Percentiles rank a stretch among this genome's conserved stretches.
phyloP scores from a whole-genome alignment of 345 rosid species.

The Rhodamnia argentea region DNA sequence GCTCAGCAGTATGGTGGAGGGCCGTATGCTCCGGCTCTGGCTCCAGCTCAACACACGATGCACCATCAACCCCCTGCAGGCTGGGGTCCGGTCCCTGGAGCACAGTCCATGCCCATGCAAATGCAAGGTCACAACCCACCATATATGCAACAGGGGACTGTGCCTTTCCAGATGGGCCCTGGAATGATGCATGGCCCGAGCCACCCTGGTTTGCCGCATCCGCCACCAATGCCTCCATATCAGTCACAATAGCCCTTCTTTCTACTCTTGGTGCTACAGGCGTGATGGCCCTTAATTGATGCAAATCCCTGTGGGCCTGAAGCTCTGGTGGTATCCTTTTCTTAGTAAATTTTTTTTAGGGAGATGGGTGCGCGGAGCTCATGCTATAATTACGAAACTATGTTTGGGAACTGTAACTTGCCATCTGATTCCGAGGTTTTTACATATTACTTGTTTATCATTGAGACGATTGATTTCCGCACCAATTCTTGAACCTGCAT shows the following conservation, averaged over 20 bases:
- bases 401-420: not conserved
- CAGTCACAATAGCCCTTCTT: not conserved
- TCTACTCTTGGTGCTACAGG: not conserved
- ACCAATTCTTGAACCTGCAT: not conserved
- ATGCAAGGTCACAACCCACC: constrained; percentile 42
- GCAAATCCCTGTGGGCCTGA: not conserved
- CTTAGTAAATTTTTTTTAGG: not conserved
- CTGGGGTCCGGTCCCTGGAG: constrained; percentile 45
- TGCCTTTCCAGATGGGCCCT: constrained; percentile 39
- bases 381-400: not conserved
- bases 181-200: constrained; percentile 52
- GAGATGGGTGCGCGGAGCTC: not conserved
- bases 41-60: constrained; percentile 26
- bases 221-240: constrained; percentile 25
- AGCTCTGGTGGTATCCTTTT: not conserved
- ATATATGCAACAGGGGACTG: constrained; percentile 45
- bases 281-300: not conserved
- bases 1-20: constrained; percentile 39
- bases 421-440: not conserved
- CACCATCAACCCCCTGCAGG: constrained; percentile 49
- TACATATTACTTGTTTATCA: not conserved
- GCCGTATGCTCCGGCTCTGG: constrained; percentile 23
- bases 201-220: constrained; percentile 24
- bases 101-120: constrained; percentile 45
- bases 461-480: not conserved